Evolutionary conservation across 2,329 filamentous ascomycete species (phyloP).

Genomic region (Dactylella cylindrospora): DNA sequence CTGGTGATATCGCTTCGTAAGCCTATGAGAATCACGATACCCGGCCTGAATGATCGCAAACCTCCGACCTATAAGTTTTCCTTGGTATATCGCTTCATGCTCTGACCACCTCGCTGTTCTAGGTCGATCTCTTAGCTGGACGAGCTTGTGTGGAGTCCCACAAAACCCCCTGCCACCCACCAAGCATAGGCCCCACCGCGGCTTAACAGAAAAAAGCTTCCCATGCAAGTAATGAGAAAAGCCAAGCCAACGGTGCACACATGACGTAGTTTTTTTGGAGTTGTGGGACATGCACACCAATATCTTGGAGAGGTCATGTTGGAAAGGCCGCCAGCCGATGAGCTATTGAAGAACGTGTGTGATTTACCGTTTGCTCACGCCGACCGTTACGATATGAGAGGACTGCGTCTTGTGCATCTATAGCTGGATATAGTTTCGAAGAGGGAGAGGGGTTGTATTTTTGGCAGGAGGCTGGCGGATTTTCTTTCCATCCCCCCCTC

Average conservation of each 20-base stretch:
- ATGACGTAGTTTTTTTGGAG: conserved; percentile 22
- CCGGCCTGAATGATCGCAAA: no score
- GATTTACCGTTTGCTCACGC: background rate
- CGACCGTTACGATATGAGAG: background rate
- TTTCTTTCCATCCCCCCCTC: no score
- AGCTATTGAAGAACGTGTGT: background rate
- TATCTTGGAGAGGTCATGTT: conserved; percentile 8
- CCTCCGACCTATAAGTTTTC: no score
- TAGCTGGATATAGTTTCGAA: background rate
- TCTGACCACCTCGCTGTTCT: no score
- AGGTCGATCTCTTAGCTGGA: no score
- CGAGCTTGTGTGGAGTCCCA: no score
- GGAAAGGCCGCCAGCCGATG: conserved; percentile 6
- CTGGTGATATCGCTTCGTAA: no score
- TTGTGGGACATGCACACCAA: conserved; percentile 8
- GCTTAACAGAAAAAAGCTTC: background rate
- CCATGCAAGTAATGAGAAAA: conserved; percentile 1
- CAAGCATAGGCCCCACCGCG: background rate
- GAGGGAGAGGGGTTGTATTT: conserved; percentile 5
- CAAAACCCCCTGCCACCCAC: background rate
- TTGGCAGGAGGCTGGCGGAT: no score
- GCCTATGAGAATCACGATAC: no score
- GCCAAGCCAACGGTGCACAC: conserved; percentile 9
- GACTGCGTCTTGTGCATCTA: background rate
- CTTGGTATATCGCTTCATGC: no score